These are phyloP conservation scores for Scorias spongiosa DNA, from an alignment of 2,329 filamentous ascomycete species.

Conservation along the genomic window DNA sequence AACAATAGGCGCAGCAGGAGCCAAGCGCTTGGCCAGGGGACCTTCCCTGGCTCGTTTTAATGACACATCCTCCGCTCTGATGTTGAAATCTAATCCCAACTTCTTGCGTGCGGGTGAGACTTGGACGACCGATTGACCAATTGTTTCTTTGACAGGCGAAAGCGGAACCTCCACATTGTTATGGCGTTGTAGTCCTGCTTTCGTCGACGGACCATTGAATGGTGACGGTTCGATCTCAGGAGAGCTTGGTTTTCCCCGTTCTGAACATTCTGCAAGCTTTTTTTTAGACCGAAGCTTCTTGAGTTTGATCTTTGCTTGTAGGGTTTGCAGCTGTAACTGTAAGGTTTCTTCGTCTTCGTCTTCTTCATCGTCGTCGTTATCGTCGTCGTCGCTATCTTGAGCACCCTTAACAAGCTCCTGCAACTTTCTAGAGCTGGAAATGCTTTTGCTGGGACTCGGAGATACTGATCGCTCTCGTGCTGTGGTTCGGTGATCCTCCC, in stretches of 20 bases:
- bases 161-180: conserved; percentile 57
- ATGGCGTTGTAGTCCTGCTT: not conserved
- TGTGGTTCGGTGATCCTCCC: conserved; percentile 45
- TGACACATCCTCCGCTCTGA: conserved; percentile 68
- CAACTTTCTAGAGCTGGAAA: conserved; percentile 14
- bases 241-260: not conserved
- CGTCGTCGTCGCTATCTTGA: conserved; percentile 52
- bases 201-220: not conserved
- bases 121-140: conserved; percentile 34
- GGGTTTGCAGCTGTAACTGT: conserved; percentile 70
- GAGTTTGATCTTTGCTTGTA: conserved; percentile 72
- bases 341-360: conserved; percentile 80
- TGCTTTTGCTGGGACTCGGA: conserved; percentile 37
- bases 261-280: conserved; percentile 4
- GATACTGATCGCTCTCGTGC: conserved; percentile 25
- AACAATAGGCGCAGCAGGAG: conserved; percentile 5
- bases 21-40: conserved; percentile 11
- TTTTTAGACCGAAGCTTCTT: conserved; percentile 61
- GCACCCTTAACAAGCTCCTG: conserved; percentile 20
- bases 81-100: conserved; percentile 78
- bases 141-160: conserved; percentile 43
- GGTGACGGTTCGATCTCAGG: not conserved
- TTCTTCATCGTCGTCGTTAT: conserved; percentile 54
- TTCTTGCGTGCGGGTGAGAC: conserved; percentile 66
- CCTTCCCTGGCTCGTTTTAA: conserved; percentile 49